These are phyloP conservation scores for Panicum virgatum DNA, from an alignment of 202 grass and related monocot genomes.

Conservation along the genomic window DNA sequence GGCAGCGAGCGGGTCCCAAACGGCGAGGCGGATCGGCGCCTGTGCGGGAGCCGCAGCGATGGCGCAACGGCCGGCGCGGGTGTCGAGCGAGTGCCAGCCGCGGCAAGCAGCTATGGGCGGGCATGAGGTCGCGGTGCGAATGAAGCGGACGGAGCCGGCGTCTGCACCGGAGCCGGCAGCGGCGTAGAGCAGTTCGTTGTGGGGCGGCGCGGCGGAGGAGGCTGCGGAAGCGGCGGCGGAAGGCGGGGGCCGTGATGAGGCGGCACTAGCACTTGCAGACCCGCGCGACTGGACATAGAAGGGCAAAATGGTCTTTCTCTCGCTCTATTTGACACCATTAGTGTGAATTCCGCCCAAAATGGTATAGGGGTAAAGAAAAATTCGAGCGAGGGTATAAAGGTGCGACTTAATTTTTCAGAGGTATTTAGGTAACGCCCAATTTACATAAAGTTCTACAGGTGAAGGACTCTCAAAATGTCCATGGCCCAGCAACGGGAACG, in stretches of 20 bases:
- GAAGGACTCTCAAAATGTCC: slow-evolving; percentile 23
- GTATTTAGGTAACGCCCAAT: no score
- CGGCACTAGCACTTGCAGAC: neutral
- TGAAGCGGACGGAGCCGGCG: neutral
- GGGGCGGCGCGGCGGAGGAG: neutral
- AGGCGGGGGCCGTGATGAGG: neutral
- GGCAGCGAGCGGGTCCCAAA: neutral
- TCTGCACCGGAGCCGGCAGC: no score
- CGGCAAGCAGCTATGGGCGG: neutral
- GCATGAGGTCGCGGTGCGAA: neutral
- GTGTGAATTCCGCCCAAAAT: no score
- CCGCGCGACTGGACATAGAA: no score
- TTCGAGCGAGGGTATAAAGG: no score
- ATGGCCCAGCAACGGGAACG: neutral
- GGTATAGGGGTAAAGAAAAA: no score
- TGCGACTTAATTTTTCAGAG: no score
- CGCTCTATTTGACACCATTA: no score
- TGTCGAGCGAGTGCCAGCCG: neutral
- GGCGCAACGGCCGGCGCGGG: neutral
- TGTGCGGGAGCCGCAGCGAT: neutral
- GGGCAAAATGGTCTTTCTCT: no score
- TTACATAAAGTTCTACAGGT: no score
- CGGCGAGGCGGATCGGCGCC: neutral
- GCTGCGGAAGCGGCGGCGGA: neutral
- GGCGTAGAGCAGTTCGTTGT: neutral